Evolutionary conservation across 2,329 filamentous ascomycete genomes (phyloP).

Genomic region (Arthrobotrys sinensis): DNA sequence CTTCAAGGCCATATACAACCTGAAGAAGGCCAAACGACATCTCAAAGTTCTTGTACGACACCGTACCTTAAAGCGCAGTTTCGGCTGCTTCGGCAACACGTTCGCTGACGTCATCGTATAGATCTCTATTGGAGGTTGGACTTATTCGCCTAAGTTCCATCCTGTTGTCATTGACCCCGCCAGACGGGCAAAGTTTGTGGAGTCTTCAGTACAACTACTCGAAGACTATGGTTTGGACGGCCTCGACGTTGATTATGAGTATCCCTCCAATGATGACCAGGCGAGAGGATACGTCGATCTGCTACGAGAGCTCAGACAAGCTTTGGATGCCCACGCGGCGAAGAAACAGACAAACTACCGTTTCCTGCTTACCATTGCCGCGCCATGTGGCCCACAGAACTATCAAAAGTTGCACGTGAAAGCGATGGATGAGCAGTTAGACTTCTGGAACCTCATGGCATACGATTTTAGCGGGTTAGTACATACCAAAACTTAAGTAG

Average conservation of each 20-base stretch:
- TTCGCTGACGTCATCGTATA: conserved; percentile 14
- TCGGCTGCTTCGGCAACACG: background rate
- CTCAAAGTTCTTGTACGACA: conserved; percentile 77
- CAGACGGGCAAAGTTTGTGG: conserved; percentile 78
- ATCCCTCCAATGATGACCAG: conserved; percentile 68
- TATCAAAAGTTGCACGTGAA: conserved; percentile 75
- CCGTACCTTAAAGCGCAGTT: background rate
- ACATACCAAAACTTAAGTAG: background rate
- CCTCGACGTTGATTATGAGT: conserved; percentile 71
- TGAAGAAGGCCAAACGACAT: conserved; percentile 82
- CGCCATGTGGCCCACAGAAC: conserved; percentile 69
- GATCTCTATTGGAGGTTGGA: conserved; percentile 85
- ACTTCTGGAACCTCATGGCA: conserved; percentile 88
- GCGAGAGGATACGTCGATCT: conserved; percentile 75
- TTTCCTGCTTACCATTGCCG: conserved; percentile 73
- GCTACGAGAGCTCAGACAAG: conserved; percentile 72
- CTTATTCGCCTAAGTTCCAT: conserved; percentile 75
- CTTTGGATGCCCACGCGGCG: conserved; percentile 70
- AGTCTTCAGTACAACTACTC: conserved; percentile 80
- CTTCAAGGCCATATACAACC: conserved; percentile 81
- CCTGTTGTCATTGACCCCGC: conserved; percentile 74
- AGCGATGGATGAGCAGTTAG: conserved; percentile 77
- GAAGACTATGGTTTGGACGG: conserved; percentile 85
- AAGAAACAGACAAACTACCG: conserved; percentile 69
- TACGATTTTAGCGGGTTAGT: conserved; percentile 82